Evolutionary conservation across 345 rosid species (phyloP).

Genomic region (Excoecaria agallocha): DNA sequence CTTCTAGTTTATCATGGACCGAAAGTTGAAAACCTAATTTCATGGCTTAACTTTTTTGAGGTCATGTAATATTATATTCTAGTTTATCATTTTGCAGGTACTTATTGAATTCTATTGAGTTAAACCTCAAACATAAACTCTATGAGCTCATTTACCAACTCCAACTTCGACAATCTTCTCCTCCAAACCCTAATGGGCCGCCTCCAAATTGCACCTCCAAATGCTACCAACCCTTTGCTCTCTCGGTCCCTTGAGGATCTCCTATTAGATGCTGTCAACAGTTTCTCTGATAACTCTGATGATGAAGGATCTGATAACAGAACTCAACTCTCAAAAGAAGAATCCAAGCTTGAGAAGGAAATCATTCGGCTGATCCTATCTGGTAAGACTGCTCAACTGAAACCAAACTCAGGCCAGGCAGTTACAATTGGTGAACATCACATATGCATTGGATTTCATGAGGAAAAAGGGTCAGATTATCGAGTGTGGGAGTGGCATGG

Average conservation of each 20-base stretch:
- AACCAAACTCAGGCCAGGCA: slow-evolving; percentile 94
- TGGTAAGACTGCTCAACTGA: slow-evolving; percentile 66
- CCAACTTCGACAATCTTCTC: slow-evolving; percentile 65
- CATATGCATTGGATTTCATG: slow-evolving; percentile 79
- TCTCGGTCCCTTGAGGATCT: slow-evolving; percentile 82
- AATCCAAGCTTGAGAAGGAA: slow-evolving; percentile 79
- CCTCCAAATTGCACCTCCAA: slow-evolving; percentile 70
- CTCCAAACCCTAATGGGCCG: slow-evolving; percentile 81
- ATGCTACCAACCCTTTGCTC: slow-evolving; percentile 39
- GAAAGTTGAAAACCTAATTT: background rate
- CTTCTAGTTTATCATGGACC: no score
- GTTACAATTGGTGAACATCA: slow-evolving; percentile 85
- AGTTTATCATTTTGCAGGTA: background rate
- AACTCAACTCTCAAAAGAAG: slow-evolving; percentile 66
- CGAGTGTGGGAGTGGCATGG: slow-evolving; percentile 99
- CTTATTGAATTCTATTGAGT: background rate
- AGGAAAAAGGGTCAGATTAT: slow-evolving; percentile 79
- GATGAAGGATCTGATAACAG: slow-evolving; percentile 24
- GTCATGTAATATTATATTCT: background rate
- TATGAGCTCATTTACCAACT: slow-evolving; percentile 60
- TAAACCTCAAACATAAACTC: background rate
- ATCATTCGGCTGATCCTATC: slow-evolving; percentile 66
- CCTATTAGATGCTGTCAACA: slow-evolving; percentile 52
- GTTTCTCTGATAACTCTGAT: slow-evolving; percentile 48
- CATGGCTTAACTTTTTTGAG: background rate